Conservation (phyloP, 208 protist genomes). For the Endotrypanum monterogeii region DNA sequence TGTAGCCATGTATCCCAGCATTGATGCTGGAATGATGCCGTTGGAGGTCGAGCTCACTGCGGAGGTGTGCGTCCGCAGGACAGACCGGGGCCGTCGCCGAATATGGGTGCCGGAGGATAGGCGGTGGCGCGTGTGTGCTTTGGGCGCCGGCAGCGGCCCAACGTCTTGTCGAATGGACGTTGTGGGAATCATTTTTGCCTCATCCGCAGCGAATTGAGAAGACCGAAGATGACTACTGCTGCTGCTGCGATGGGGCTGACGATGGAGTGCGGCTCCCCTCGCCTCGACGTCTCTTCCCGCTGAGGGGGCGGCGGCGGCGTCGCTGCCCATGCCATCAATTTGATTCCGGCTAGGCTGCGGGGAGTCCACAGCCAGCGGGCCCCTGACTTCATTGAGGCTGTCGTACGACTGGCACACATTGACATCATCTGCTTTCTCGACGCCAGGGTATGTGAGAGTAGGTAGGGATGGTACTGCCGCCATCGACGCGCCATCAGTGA, state of each 20-base stretch:
- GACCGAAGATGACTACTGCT: conserved; percentile 4
- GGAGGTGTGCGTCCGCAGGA: conserved; percentile 23
- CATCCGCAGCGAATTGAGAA: too few species aligned
- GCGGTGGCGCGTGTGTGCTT: conserved; percentile 25
- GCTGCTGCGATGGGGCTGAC: neutral
- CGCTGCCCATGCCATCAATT: neutral
- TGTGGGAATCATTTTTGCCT: neutral
- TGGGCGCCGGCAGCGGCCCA: conserved; percentile 40
- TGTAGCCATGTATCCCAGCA: neutral
- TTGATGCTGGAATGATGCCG: neutral
- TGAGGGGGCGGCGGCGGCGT: neutral
- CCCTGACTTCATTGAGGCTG: conserved; percentile 5
- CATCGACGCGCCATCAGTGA: conserved; percentile 3
- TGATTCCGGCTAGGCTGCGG: neutral
- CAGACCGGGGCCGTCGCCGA: conserved; percentile 63
- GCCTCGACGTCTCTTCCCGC: neutral
- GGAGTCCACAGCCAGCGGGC: neutral
- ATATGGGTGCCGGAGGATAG: conserved; percentile 81
- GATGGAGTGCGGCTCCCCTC: neutral
- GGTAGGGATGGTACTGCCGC: neutral
- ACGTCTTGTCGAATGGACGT: conserved; percentile 32
- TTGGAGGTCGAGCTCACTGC: neutral
- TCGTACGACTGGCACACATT: neutral
- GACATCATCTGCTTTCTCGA: neutral
- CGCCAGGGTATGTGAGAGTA: conserved; percentile 9